Conservation (phyloP, 1,139 yeast species). For the Nadsonia commutata region DNA sequence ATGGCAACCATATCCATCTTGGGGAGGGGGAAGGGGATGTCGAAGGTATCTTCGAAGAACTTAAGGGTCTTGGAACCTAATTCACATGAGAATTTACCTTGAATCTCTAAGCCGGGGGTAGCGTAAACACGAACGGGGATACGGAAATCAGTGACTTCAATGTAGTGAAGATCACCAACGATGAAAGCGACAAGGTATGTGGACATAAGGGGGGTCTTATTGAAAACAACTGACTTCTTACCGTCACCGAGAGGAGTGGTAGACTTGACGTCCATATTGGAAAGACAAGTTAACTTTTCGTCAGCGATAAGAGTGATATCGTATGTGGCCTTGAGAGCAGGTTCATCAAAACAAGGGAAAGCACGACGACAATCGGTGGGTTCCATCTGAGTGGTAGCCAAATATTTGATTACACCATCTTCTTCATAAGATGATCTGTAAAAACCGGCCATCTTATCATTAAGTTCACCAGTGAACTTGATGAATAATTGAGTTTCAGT, state of each 20-base stretch:
- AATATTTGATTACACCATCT: constrained; percentile 43
- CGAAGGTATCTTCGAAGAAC: constrained; percentile 58
- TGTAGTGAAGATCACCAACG: constrained; percentile 63
- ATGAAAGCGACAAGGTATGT: constrained; percentile 73
- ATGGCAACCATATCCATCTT: constrained; percentile 74
- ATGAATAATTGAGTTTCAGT: constrained; percentile 33
- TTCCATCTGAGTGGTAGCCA: constrained; percentile 76
- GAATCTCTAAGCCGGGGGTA: constrained; percentile 53
- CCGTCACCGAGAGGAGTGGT: constrained; percentile 30
- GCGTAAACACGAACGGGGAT: constrained; percentile 74
- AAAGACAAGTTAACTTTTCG: constrained; percentile 46
- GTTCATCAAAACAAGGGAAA: constrained; percentile 75
- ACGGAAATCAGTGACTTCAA: constrained; percentile 51
- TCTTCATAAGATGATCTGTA: constrained; percentile 60
- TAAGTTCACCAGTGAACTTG: constrained; percentile 54
- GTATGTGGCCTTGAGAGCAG: constrained; percentile 59
- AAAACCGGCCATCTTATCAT: constrained; percentile 69
- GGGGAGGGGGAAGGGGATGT: constrained; percentile 62
- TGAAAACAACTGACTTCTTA: constrained; percentile 41
- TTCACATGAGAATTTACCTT: constrained; percentile 55
- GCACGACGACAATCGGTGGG: constrained; percentile 79
- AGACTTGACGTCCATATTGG: constrained; percentile 53
- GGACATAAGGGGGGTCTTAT: constrained; percentile 63
- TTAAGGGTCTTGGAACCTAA: constrained; percentile 64
- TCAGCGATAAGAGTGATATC: constrained; percentile 45